Evolutionary conservation across 2,329 filamentous ascomycete species (phyloP).

Genomic region (Paraphaeosphaeria minitans): DNA sequence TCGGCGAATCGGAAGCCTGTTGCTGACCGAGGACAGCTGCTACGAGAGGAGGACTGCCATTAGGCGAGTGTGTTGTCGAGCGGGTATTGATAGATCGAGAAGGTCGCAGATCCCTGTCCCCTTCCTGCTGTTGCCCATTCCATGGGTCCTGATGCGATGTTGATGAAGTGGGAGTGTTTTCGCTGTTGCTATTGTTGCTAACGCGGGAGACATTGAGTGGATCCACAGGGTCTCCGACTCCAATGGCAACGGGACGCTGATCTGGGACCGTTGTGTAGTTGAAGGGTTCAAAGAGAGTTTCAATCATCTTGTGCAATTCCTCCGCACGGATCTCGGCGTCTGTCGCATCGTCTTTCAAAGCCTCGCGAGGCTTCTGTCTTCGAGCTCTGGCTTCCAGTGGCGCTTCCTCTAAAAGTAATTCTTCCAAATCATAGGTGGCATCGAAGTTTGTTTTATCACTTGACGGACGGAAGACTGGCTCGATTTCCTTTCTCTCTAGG

Average conservation of each 20-base stretch:
- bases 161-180: slow-evolving; percentile 38
- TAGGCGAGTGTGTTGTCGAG: slow-evolving; percentile 54
- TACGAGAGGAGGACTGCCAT: slow-evolving; percentile 53
- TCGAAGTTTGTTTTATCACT: slow-evolving; percentile 99
- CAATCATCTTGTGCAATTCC: slow-evolving; percentile 91
- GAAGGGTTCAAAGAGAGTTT: slow-evolving; percentile 90
- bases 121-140: slow-evolving; percentile 30
- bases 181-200: slow-evolving; percentile 43
- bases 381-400: slow-evolving; percentile 90
- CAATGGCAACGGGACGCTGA: slow-evolving; percentile 59
- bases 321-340: slow-evolving; percentile 94
- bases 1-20: slow-evolving; percentile 32
- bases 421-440: slow-evolving; percentile 95
- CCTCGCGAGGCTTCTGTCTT: slow-evolving; percentile 90
- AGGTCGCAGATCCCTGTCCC: slow-evolving; percentile 44
- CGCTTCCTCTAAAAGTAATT: slow-evolving; percentile 90
- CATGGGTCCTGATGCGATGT: slow-evolving; percentile 40
- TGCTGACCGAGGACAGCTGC: slow-evolving; percentile 32
- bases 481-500: slow-evolving; percentile 83
- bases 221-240: slow-evolving; percentile 36
- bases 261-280: slow-evolving; percentile 89
- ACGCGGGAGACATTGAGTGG: slow-evolving; percentile 35
- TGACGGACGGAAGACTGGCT: slow-evolving; percentile 89
- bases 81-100: slow-evolving; percentile 44
- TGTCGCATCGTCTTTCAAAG: slow-evolving; percentile 90